Base-by-base conservation (phyloP, 225 moss, liverwort and hornwort genomes). In the Bryoerythrophyllum caledonicum region DNA sequence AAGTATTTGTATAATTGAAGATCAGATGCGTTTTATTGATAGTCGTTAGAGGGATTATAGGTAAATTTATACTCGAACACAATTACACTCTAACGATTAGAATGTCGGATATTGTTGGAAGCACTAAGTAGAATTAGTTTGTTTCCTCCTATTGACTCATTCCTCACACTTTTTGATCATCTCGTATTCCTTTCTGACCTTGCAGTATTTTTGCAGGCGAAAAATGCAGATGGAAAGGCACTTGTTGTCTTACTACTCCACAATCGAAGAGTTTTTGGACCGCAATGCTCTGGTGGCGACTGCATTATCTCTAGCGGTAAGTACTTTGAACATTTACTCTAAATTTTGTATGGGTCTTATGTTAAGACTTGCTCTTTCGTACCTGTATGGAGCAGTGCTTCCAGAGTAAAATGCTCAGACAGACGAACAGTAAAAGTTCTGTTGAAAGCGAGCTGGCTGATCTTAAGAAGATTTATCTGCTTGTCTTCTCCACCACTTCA, bases 161-260 rank as follows among this genome's bases (percentile, higher is more conserved):
- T 65, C 16, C 2, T 44, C 21, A 53, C 37, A 9, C 17, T 17
- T 38, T 46, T 24, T 28, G 21, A 58, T 70, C 46, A 24, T 35
- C 25, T 23, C 16, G 10, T 52, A 61, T 5, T 26, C 10, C 21
- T 40, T 44, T n/a, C 28, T 65, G 14, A 66, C 65, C 64, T 68
- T 28, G 61, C 71, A 59, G n/a, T 74, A 24, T 16, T 55, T 83
- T 24, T 73, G 63, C 83, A 83, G 83, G 68, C 73, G 34, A 61
- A 34, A 49, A 61, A 4, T 61, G 73, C 80, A 30, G 79, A 80
- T 65, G 73, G 69, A 12, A 80, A 83, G 72, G 80, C 83, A 24
- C 63, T 72, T 30, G 79, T 83, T 76, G 68, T 76, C 23, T 61
- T 83, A 64, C 41, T 63, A 7, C 20, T 83, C 38, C 80, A 83